A percentile compares a stretch with the other conserved stretches of the same genome.
Evolutionary conservation across 371 early-diverging fungal species (phyloP).

Genomic region (Zancudomyces culisetae): DNA sequence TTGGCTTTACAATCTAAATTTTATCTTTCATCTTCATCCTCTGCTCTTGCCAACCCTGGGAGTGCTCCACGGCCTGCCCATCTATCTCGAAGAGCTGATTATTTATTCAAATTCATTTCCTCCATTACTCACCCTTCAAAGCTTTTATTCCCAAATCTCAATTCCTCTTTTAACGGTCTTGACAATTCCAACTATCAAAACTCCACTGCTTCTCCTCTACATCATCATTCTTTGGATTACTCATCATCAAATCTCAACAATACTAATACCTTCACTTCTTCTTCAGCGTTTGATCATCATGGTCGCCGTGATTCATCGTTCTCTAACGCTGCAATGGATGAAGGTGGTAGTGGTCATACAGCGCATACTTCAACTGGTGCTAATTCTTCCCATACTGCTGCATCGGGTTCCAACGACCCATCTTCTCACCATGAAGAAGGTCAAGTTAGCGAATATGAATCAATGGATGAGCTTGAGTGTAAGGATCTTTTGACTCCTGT

Average conservation of each 20-base stretch:
- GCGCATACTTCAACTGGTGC: neutral
- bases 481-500: slow-evolving; percentile 34
- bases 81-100: slow-evolving; percentile 73
- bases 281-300: neutral
- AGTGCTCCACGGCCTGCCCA: slow-evolving; percentile 63
- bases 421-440: slow-evolving; percentile 15
- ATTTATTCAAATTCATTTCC: slow-evolving; percentile 64
- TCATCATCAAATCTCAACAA: neutral
- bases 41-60: slow-evolving; percentile 15
- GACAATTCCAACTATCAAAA: slow-evolving; percentile 4
- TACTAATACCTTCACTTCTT: neutral
- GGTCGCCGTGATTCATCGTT: neutral
- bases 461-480: slow-evolving; percentile 34
- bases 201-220: neutral
- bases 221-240: no score
- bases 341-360: neutral
- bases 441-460: slow-evolving; percentile 25
- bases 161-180: neutral
- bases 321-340: neutral
- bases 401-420: neutral
- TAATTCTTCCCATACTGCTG: neutral
- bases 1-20: slow-evolving; percentile 67
- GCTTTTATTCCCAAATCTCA: slow-evolving; percentile 6
- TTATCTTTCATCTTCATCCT: slow-evolving; percentile 29
- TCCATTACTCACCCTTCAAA: slow-evolving; percentile 10